Percentiles rank a stretch among this genome's conserved stretches.
phyloP scores from a whole-genome alignment of 169 alveolate species.

The Plasmodium gallinaceum region DNA sequence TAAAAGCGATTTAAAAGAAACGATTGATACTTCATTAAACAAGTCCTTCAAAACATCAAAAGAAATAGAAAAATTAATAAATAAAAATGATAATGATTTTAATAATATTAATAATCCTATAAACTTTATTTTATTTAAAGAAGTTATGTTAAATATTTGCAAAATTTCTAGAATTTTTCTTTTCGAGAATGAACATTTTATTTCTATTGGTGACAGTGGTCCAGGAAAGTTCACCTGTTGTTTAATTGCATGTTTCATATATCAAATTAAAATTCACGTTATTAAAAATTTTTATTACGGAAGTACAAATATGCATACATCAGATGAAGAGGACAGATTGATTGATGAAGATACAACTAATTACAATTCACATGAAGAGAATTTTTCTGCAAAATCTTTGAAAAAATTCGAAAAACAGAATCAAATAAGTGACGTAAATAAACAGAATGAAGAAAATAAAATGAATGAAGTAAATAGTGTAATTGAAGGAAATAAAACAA shows the following conservation, averaged over 20 bases:
- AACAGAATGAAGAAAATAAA: not conserved
- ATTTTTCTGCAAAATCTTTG: not conserved
- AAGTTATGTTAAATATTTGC: constrained; percentile 72
- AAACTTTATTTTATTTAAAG: constrained; percentile 73
- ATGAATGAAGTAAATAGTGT: not conserved
- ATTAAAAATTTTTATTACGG: constrained; percentile 69
- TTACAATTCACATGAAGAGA: not conserved
- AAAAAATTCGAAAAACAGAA: not conserved
- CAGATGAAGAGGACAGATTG: constrained; percentile 8
- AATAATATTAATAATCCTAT: constrained; percentile 46
- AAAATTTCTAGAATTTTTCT: constrained; percentile 75
- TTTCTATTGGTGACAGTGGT: constrained; percentile 75
- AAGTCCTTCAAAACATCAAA: constrained; percentile 44
- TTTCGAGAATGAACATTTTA: constrained; percentile 76
- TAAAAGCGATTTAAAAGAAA: not conserved
- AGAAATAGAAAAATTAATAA: constrained; percentile 50
- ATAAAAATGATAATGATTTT: constrained; percentile 72
- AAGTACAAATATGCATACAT: constrained; percentile 3
- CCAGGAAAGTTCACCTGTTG: constrained; percentile 67
- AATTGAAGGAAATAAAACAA: not conserved
- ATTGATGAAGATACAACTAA: not conserved
- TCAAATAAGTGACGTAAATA: not conserved
- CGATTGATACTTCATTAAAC: constrained; percentile 16
- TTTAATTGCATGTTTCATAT: constrained; percentile 75
- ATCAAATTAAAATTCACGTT: constrained; percentile 70